A percentile compares a stretch with the other conserved stretches of the same genome.
These are phyloP conservation scores for Citeromyces matritensis DNA, from an alignment of 805 yeast genomes.

Conservation along the genomic window DNA sequence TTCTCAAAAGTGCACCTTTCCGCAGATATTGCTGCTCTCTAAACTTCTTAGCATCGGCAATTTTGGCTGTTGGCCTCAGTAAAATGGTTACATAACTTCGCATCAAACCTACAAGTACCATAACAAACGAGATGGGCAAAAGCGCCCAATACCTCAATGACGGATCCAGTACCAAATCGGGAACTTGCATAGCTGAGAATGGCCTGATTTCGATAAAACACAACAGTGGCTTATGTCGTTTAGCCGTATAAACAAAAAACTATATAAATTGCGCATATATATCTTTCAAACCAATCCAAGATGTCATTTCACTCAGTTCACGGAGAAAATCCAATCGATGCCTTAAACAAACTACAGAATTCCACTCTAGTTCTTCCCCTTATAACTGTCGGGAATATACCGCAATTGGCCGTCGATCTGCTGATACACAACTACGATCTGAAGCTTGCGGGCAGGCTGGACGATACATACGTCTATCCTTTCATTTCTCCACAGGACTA, in stretches of 20 bases:
- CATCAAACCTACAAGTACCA: slow-evolving; percentile 76
- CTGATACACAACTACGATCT: slow-evolving; percentile 49
- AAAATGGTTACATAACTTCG: slow-evolving; percentile 54
- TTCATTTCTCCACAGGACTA: slow-evolving; percentile 71
- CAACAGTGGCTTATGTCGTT: too few species aligned
- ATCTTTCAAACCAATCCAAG: too few species aligned
- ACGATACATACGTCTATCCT: slow-evolving; percentile 55
- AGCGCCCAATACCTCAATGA: slow-evolving; percentile 80
- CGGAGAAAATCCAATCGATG: slow-evolving; percentile 8
- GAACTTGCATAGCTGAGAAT: slow-evolving; percentile 18
- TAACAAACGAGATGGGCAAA: slow-evolving; percentile 75
- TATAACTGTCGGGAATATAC: slow-evolving; percentile 79
- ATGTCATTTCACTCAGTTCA: slow-evolving; percentile 13
- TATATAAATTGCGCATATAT: too few species aligned
- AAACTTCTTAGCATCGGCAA: slow-evolving; percentile 30
- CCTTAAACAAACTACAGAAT: slow-evolving; percentile 9
- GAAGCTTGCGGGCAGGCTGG: slow-evolving; percentile 35
- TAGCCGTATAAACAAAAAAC: too few species aligned
- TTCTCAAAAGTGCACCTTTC: slow-evolving; percentile 42
- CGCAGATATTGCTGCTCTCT: slow-evolving; percentile 52
- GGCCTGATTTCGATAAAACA: too few species aligned
- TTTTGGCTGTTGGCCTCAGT: slow-evolving; percentile 41
- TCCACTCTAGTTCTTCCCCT: slow-evolving; percentile 56
- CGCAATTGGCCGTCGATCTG: slow-evolving; percentile 69
- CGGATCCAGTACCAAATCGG: slow-evolving; percentile 63